phyloP scores from a whole-genome alignment of 495 filamentous ascomycete genomes.

The Penicillium antarcticum region DNA sequence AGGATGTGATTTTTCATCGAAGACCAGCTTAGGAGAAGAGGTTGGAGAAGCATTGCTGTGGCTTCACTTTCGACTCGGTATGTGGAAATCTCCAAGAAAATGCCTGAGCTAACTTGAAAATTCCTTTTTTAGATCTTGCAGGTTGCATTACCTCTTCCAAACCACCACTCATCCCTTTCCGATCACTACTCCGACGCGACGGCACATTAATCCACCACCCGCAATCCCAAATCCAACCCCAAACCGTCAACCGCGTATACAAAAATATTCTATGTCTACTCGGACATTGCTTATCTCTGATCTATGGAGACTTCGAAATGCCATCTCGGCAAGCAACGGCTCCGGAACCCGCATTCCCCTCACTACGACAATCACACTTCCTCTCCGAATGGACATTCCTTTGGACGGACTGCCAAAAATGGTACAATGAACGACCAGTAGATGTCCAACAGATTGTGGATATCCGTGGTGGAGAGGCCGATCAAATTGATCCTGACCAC shows the following conservation, averaged over 20 bases:
- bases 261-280: slow-evolving; percentile 19
- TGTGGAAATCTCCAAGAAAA: too few relatives aligned
- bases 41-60: slow-evolving; percentile 22
- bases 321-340: slow-evolving; percentile 8
- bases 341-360: slow-evolving; percentile 15
- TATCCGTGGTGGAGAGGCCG: slow-evolving; percentile 23
- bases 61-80: slow-evolving; percentile 22
- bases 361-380: slow-evolving; percentile 22
- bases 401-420: slow-evolving; percentile 28
- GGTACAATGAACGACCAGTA: slow-evolving; percentile 26
- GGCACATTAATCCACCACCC: slow-evolving; percentile 13
- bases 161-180: slow-evolving; percentile 16
- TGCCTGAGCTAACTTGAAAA: not conserved
- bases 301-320: slow-evolving; percentile 17
- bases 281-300: slow-evolving; percentile 17
- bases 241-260: slow-evolving; percentile 11
- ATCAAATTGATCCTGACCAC: slow-evolving; percentile 23
- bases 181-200: slow-evolving; percentile 21
- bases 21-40: slow-evolving; percentile 3
- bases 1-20: not conserved
- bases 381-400: slow-evolving; percentile 26
- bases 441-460: slow-evolving; percentile 24
- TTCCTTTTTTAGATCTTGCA: slow-evolving; percentile 11
- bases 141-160: slow-evolving; percentile 11
- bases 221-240: not conserved